Base-by-base conservation (phyloP, 139 green algal genomes). In the Chara braunii region DNA sequence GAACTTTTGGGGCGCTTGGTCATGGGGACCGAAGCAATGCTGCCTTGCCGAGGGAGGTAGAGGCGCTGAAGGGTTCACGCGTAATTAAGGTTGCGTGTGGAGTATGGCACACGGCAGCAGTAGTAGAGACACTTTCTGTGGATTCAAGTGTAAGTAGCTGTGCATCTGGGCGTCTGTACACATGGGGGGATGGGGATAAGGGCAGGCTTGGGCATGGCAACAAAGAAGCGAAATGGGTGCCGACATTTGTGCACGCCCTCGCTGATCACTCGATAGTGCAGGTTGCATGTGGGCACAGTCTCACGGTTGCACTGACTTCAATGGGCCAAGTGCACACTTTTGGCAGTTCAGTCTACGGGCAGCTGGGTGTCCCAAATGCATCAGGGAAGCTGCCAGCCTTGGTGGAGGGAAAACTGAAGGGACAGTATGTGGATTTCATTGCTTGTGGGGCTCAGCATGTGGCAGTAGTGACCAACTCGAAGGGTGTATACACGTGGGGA, bases 81-180 rank as follows among this genome's bases (percentile, higher is more conserved):
- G 83, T 91, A 0, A 40, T 81, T 0, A 36, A 56, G 28, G 90
- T 89, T 0, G 78, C 84, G 31, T 96, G 91, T 61, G 91, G 91
- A 11, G 85, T 84, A 45, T 96, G 86, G 85, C 91, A 97, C 79
- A 95, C 85, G 9, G 91, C 89, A 0, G 89, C 86, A 0, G 80
- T 93, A 9, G 77, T 78, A 36, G 73, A 66, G 26, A 48, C 18
- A 48, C 40, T 18, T 48, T 48, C 40, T 26, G 40, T 48, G 18
- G 18, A 26, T 18, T 48, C 18, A 48, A 18, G 18, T 26, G 40
- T 26, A 48, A 18, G 18, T 48, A 18, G 18, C 40, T 26, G 18
- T 48, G 40, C 40, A 26, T 31, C 30, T 6, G 62, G 62, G 51
- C 37, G 31, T 26, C 34, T 73, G 3, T 77, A 51, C 23, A 77